A percentile compares a stretch with the other conserved stretches of the same genome.
Evolutionary conservation across 176 grass and related monocot species (phyloP).

Genomic region (Bolboschoenus planiculmis): DNA sequence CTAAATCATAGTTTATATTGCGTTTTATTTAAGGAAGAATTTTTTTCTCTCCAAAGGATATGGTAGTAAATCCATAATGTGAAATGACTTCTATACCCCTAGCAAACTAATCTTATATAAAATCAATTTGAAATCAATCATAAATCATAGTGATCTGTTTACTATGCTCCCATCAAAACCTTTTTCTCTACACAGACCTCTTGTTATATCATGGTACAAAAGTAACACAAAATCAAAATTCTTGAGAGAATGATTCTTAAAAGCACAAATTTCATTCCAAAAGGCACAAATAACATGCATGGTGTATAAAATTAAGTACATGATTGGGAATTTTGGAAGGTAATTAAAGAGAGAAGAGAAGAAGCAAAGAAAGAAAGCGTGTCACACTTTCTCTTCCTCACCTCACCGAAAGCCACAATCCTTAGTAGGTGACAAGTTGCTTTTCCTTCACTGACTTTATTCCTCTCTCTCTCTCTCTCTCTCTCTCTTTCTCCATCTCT

Average conservation of each 20-base stretch:
- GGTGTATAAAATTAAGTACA: too few relatives aligned
- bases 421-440: slow-evolving; percentile 12
- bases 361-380: slow-evolving; percentile 26
- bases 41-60: background rate
- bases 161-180: too few relatives aligned
- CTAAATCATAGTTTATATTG: background rate
- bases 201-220: too few relatives aligned
- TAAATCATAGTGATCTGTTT: background rate
- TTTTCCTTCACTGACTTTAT: slow-evolving; percentile 19
- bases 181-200: too few relatives aligned
- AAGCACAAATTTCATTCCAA: too few relatives aligned
- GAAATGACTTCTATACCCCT: background rate
- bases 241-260: background rate
- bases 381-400: background rate
- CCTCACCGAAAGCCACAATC: slow-evolving; percentile 17
- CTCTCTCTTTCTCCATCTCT: background rate
- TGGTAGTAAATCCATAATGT: background rate
- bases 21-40: background rate
- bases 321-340: slow-evolving; percentile 10
- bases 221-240: background rate
- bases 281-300: too few relatives aligned
- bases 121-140: background rate
- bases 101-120: background rate
- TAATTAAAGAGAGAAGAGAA: background rate
- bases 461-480: too few relatives aligned